These are phyloP conservation scores for Mortierella sp. DNA, from an alignment of 371 early-diverging fungal genomes.

Conservation along the genomic window DNA sequence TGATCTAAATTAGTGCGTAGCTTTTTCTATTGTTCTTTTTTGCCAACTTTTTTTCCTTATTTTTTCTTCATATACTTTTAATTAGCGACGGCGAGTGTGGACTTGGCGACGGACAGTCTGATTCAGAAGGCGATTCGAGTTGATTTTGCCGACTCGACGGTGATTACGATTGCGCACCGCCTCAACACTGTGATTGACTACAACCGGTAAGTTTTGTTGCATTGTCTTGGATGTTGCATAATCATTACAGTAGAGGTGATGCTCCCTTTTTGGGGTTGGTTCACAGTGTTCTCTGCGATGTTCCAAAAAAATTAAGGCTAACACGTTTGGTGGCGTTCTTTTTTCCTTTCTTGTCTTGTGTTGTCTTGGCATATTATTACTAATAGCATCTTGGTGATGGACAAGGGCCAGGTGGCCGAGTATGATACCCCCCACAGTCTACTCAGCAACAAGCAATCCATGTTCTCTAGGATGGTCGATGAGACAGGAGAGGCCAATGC, in stretches of 20 bases:
- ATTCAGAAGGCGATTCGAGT: conserved; percentile 87
- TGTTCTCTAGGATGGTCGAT: conserved; percentile 81
- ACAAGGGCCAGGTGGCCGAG: conserved; percentile 85
- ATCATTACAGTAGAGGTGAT: background rate
- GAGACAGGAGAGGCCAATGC: conserved; percentile 73
- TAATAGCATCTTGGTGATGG: conserved; percentile 81
- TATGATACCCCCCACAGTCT: conserved; percentile 76
- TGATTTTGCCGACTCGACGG: conserved; percentile 75
- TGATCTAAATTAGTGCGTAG: no score
- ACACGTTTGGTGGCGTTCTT: conserved; percentile 3
- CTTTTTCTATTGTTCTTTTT: conserved; percentile 14
- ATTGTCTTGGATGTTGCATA: background rate
- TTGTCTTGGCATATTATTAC: conserved; percentile 2
- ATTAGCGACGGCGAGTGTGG: conserved; percentile 84
- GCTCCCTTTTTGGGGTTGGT: background rate
- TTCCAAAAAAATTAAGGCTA: background rate
- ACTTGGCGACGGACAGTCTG: conserved; percentile 80
- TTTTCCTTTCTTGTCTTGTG: background rate
- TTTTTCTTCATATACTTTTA: background rate
- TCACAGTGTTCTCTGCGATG: background rate
- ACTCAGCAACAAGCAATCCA: conserved; percentile 68
- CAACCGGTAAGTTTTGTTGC: conserved; percentile 72
- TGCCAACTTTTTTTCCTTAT: background rate
- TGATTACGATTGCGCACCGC: conserved; percentile 86
- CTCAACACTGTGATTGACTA: conserved; percentile 91